A percentile compares a stretch with the other conserved stretches of the same genome.
phyloP scores from a whole-genome alignment of 805 yeast species.

The Zygoascus tannicola region DNA sequence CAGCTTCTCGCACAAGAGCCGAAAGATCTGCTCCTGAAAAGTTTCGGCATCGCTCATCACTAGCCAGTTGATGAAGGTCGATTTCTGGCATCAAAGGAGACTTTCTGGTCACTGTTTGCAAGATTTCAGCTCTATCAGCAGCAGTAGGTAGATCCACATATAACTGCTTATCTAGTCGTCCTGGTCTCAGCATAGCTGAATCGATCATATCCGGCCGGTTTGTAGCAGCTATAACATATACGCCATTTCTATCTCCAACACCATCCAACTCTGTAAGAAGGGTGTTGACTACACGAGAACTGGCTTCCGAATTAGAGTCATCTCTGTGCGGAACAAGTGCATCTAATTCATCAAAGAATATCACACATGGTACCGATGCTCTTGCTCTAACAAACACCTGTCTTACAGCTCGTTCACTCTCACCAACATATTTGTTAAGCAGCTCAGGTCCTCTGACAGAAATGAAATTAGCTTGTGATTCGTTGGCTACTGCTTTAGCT shows the following conservation, averaged over 20 bases:
- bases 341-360: constrained; percentile 92
- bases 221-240: constrained; percentile 93
- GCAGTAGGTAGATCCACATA: constrained; percentile 82
- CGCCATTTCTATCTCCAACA: constrained; percentile 82
- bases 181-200: constrained; percentile 96
- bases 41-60: constrained; percentile 73
- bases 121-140: constrained; percentile 70
- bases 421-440: constrained; percentile 92
- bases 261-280: constrained; percentile 93
- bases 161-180: constrained; percentile 85
- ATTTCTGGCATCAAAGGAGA: constrained; percentile 67
- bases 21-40: constrained; percentile 96
- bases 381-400: constrained; percentile 90
- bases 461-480: constrained; percentile 90
- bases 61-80: constrained; percentile 51
- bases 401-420: constrained; percentile 85
- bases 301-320: constrained; percentile 74
- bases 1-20: constrained; percentile 78
- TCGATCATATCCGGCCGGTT: constrained; percentile 98
- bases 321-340: constrained; percentile 94
- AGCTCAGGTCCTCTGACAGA: constrained; percentile 95
- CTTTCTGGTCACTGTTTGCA: constrained; percentile 61
- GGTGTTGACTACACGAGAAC: constrained; percentile 91
- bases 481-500: constrained; percentile 90
- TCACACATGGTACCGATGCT: constrained; percentile 89